Percentiles rank a stretch among this genome's conserved stretches.
These are phyloP conservation scores for Rubia balearica DNA, from an alignment of 305 asterid genomes.

Conservation along the genomic window DNA sequence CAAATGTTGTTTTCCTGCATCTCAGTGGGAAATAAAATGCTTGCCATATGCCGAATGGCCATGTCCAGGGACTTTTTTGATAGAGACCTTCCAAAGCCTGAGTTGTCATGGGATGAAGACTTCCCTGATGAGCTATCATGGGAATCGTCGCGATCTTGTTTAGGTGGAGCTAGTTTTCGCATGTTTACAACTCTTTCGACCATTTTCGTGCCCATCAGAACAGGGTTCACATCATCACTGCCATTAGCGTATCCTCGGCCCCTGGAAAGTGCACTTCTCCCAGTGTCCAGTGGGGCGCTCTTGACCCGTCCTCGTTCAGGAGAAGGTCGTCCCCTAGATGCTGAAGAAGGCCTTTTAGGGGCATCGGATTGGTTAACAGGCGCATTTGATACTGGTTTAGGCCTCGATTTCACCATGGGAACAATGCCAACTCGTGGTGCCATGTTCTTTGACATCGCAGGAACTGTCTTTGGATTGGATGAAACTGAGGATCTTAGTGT, in stretches of 20 bases:
- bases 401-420: constrained; percentile 47
- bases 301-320: constrained; percentile 26
- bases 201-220: constrained; percentile 30
- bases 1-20: neutral
- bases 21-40: neutral
- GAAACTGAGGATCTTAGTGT: constrained; percentile 31
- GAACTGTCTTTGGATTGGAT: constrained; percentile 22
- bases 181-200: constrained; percentile 41
- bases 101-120: constrained; percentile 25
- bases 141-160: constrained; percentile 19
- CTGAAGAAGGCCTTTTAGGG: constrained; percentile 58
- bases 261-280: constrained; percentile 21
- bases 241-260: constrained; percentile 24
- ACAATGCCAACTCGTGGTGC: constrained; percentile 39
- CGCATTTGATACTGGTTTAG: constrained; percentile 31
- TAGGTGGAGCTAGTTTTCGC: constrained; percentile 36
- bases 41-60: constrained; percentile 92
- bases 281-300: constrained; percentile 16
- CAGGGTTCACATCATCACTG: constrained; percentile 32
- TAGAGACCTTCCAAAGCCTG: constrained; percentile 74
- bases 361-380: constrained; percentile 30
- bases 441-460: constrained; percentile 24
- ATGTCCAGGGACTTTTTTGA: constrained; percentile 78
- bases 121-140: constrained; percentile 24
- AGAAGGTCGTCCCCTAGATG: constrained; percentile 52